Evolutionary conservation across 2,329 filamentous ascomycete species (phyloP).

Genomic region (Tolypocladium pustulatum): DNA sequence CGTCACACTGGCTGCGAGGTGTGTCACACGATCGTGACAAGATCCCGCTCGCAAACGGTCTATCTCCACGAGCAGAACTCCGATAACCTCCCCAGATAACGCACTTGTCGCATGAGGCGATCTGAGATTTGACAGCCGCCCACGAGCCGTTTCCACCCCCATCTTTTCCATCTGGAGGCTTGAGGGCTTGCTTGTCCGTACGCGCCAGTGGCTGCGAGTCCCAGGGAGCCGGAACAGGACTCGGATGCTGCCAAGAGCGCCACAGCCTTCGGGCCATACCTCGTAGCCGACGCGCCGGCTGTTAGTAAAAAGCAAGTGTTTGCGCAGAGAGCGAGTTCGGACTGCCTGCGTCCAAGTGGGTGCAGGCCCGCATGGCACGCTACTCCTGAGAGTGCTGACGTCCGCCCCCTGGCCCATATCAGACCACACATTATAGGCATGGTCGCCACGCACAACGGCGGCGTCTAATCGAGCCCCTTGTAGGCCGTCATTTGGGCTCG

Average conservation of each 20-base stretch:
- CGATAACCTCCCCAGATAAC: neutral
- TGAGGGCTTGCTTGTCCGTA: neutral
- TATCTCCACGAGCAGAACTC: neutral
- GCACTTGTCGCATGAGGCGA: slow-evolving; percentile 1
- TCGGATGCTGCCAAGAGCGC: neutral
- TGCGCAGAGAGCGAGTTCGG: neutral
- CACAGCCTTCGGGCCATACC: neutral
- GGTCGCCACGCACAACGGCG: neutral
- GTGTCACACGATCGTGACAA: neutral
- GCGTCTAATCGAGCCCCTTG: neutral
- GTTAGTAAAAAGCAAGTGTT: neutral
- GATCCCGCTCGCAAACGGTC: neutral
- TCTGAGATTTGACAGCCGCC: neutral
- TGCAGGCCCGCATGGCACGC: neutral
- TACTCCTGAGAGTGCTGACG: neutral
- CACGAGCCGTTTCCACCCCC: neutral
- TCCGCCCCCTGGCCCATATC: neutral
- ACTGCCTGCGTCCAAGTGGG: neutral
- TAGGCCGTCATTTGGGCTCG: neutral
- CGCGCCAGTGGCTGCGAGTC: neutral
- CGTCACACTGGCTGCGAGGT: neutral
- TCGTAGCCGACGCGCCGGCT: neutral
- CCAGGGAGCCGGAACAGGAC: neutral
- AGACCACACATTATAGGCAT: neutral
- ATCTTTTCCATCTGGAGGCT: neutral